Evolutionary conservation across 2,329 filamentous ascomycete genomes (phyloP), one percentile per base, ranked within the genome.

Genomic region (Nannizziopsis barbatae): DNA sequence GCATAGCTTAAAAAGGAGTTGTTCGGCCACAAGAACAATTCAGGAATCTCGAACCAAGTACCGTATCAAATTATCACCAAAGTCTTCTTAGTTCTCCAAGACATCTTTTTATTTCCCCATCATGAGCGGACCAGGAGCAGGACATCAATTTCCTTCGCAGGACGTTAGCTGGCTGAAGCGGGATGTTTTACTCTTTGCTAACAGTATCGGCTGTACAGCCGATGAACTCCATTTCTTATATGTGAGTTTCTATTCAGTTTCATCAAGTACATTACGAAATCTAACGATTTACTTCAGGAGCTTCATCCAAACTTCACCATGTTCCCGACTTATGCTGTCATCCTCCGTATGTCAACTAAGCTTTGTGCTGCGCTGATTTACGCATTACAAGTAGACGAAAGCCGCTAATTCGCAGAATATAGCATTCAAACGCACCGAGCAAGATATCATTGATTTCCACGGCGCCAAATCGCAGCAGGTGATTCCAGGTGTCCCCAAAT

Each of bases 181-280:
- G 56, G 89, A 95, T 73, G 79, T 82, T 32, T 75, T 95, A 53
- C 80, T 96, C 53, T 95, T 95, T 66, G 88, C 89, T 58, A 83
- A 84, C 67, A 90, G 83, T 70, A 90, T 95, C 64, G 89, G 89
- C 49, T 81, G 76, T 62, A 90, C 79, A 10, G 75, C 76, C n/a
- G 81, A 94, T 58, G 89, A 95, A 73, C 79, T 95, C 61, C 87
- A 95, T 64, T 94, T 90, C 64, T 81, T 95, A 69, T 95, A 88
- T 60, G 87, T 92, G 74, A 52, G 77, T 62, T 33, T 15, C 32
- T 40, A n/a, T 3, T 7, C n/a, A 9, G 11, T 45, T 20, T 8
- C 32, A 31, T 32, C 22, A 20, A 20, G 2, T 30, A 7, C 4
- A 20, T 15, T 32, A 20, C 9, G 36, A 14, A 5, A 0, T 20